phyloP scores from a whole-genome alignment of 768 basidiomycete genomes.

The Cystofilobasidium capitatum region DNA sequence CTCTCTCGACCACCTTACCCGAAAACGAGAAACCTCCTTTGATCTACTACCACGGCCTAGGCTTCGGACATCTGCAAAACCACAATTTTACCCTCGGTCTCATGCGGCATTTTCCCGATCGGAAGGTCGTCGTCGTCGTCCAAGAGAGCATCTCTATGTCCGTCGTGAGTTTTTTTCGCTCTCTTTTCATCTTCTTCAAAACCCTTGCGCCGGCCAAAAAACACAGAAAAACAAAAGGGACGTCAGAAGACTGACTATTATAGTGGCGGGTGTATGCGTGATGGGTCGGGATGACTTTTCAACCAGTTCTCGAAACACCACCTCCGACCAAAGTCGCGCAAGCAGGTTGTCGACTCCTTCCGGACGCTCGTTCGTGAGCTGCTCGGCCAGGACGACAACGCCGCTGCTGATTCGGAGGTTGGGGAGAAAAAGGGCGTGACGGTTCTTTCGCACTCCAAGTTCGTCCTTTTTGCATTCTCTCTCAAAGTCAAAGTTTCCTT shows the following conservation, averaged over 20 bases:
- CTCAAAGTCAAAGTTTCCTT: not conserved
- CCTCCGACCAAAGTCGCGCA: conserved; percentile 58
- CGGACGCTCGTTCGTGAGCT: conserved; percentile 55
- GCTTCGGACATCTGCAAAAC: conserved; percentile 43
- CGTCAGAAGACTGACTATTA: too few species aligned
- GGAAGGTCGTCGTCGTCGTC: conserved; percentile 65
- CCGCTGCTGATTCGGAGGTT: not conserved
- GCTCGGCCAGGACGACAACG: conserved; percentile 47
- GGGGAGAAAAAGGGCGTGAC: conserved; percentile 50
- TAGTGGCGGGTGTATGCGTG: too few species aligned
- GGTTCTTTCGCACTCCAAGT: conserved; percentile 84
- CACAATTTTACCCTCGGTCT: conserved; percentile 47
- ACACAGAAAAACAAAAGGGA: too few species aligned
- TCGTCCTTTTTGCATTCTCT: conserved; percentile 31
- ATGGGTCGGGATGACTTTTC: not conserved
- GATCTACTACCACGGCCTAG: conserved; percentile 75
- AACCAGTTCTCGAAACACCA: conserved; percentile 57
- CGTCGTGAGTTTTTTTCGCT: conserved; percentile 38
- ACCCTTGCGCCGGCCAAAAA: too few species aligned
- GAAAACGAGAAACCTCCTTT: conserved; percentile 49
- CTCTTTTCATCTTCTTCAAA: not conserved
- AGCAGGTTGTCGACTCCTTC: conserved; percentile 52
- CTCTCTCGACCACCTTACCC: conserved; percentile 53
- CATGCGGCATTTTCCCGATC: conserved; percentile 46
- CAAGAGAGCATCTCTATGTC: conserved; percentile 82